Conservation (phyloP, 2,329 filamentous ascomycete genomes). For the Metarhizium robertsii region DNA sequence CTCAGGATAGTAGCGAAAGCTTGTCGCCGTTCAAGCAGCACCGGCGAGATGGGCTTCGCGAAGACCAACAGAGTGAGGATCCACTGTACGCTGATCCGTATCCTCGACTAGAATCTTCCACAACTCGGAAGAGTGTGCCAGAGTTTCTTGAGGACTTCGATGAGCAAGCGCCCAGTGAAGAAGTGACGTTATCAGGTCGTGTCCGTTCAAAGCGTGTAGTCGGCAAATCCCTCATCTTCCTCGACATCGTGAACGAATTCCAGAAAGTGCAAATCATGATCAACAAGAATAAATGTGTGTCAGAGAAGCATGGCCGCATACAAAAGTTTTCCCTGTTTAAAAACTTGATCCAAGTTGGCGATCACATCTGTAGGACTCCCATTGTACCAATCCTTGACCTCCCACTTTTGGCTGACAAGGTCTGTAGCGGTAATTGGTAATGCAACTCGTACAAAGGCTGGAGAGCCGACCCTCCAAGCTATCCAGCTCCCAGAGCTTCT, state of each 20-base stretch:
- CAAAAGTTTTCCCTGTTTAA: constrained; percentile 50
- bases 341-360: constrained; percentile 65
- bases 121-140: constrained; percentile 20
- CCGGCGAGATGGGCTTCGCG: constrained; percentile 21
- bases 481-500: constrained; percentile 60
- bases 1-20: constrained; percentile 13
- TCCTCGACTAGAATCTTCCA: constrained; percentile 22
- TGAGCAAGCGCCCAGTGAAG: constrained; percentile 15
- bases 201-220: constrained; percentile 61
- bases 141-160: constrained; percentile 24
- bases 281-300: constrained; percentile 46
- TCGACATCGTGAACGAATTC: constrained; percentile 69
- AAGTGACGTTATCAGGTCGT: constrained; percentile 46
- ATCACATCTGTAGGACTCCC: constrained; percentile 63
- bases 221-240: constrained; percentile 73
- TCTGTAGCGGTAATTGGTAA: constrained; percentile 57
- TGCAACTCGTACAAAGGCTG: constrained; percentile 59
- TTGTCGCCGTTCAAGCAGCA: constrained; percentile 28
- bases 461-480: constrained; percentile 67
- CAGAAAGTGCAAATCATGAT: constrained; percentile 67
- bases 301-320: constrained; percentile 22
- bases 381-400: constrained; percentile 14
- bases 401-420: constrained; percentile 11
- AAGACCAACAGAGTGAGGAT: constrained; percentile 23
- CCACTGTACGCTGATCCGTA: constrained; percentile 26